Evolutionary conservation across 208 protist species (phyloP).

Genomic region (Wallacemonas sp.): DNA sequence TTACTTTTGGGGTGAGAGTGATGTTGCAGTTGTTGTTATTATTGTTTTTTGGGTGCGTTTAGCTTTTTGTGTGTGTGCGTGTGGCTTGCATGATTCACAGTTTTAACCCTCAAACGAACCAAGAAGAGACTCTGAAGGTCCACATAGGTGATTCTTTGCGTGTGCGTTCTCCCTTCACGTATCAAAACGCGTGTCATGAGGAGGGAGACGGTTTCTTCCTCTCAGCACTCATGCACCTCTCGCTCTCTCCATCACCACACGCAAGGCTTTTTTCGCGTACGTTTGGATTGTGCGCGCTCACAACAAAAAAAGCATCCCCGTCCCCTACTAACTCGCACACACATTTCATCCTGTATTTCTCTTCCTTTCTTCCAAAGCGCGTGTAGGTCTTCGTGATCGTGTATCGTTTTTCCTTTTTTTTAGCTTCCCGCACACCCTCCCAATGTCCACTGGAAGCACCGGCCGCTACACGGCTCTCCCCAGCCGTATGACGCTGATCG

Average conservation of each 20-base stretch:
- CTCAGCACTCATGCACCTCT: neutral
- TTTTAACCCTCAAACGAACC: no score
- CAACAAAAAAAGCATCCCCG: no score
- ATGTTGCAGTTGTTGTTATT: neutral
- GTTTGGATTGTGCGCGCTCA: no score
- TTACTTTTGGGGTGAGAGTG: neutral
- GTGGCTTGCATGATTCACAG: neutral
- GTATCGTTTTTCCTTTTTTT: constrained; percentile 5
- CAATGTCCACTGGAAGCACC: constrained; percentile 62
- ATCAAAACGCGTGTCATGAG: no score
- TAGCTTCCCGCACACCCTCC: constrained; percentile 12
- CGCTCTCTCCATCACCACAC: neutral
- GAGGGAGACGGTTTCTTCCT: no score
- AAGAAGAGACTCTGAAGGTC: no score
- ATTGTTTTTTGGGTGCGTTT: neutral
- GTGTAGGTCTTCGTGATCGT: no score
- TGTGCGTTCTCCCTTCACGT: no score
- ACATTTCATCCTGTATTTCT: neutral
- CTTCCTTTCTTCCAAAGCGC: no score
- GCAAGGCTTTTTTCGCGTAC: no score
- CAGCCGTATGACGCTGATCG: constrained; percentile 92
- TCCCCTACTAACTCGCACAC: no score
- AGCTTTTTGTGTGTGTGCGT: neutral
- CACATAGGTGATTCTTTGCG: no score
- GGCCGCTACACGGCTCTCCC: constrained; percentile 90